Evolutionary conservation across 352 stramenopile genomes (phyloP), one percentile per base, ranked within the genome.

Genomic region (Peronospora belbahrii): DNA sequence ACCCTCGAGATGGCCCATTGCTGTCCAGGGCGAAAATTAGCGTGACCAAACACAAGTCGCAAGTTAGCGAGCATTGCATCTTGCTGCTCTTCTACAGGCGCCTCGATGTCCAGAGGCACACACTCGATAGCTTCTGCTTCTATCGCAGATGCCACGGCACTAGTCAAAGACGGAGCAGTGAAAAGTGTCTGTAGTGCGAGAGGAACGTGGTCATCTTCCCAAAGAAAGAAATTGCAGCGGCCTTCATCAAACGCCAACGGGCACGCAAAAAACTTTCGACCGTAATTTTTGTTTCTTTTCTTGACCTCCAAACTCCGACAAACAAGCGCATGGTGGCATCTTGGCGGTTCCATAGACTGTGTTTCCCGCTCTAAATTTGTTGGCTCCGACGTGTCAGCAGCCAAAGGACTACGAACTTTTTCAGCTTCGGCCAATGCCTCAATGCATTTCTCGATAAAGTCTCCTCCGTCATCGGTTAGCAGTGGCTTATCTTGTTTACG

Each of bases 211-310:
- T 93, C 78, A 18, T 93, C 75, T 60, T 85, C 71, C 81, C 81
- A 93, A 0, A 90, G 51, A 42, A 90, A 93, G 35, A 82, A 93
- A 31, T 93, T 72, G 48, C 81, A 93, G 3, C 77, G 75, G 2
- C 78, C 79, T 76, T 93, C 81, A 37, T 88, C 72, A 32, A 82
- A 69, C 4, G 68, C 65, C 13, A 88, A 56, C 13, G 76, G 59
- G 46, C 81, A 93, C 2, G 74, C 52, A 42, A 87, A 93, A 47
- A 93, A 93, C 2, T 52, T 56, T 2, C 75, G 68, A 0, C 72
- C 74, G 43, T 83, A 68, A 42, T 93, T 93, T 37, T 83, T 85
- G 60, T 81, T 89, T 45, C 87, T 87, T 61, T 92, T 92, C 55
- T 89, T 88, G 5, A 92, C 81, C 10, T 78, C 62, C 31, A 88